Percentiles rank a stretch among this genome's conserved stretches.
Evolutionary conservation across 257 asterid genomes (phyloP).

Genomic region (Apocynum venetum): DNA sequence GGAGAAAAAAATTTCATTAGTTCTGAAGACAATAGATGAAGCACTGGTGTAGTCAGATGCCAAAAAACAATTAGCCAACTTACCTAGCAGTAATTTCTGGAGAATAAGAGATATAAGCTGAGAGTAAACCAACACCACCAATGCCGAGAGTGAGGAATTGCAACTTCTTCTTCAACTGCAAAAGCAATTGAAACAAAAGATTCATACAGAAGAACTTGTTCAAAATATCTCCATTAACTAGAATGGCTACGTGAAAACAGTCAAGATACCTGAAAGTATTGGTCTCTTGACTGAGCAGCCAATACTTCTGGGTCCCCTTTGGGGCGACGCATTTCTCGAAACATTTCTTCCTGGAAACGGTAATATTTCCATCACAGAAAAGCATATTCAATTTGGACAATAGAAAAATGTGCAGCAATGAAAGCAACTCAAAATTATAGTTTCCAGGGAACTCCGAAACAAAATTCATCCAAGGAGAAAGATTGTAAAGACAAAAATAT

Average conservation of each 20-base stretch:
- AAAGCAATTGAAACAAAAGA: conserved; percentile 7
- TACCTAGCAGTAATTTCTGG: conserved; percentile 88
- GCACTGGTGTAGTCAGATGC: neutral
- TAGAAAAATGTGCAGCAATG: neutral
- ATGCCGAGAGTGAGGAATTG: conserved; percentile 72
- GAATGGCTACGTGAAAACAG: neutral
- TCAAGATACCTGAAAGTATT: conserved; percentile 59
- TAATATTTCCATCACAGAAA: neutral
- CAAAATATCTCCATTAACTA: conserved; percentile 5
- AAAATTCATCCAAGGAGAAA: conserved; percentile 1
- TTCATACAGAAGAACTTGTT: conserved; percentile 1
- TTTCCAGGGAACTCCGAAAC: conserved; percentile 10
- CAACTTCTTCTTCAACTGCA: conserved; percentile 77
- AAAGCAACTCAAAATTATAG: neutral
- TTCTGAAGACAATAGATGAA: neutral
- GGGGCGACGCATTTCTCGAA: conserved; percentile 60
- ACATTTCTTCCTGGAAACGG: conserved; percentile 61
- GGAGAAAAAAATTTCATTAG: neutral
- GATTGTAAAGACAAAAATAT: conserved; percentile 1
- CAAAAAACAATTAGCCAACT: conserved; percentile 2
- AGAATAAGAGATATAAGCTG: conserved; percentile 70
- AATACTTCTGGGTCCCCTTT: conserved; percentile 76
- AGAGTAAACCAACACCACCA: conserved; percentile 76
- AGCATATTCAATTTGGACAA: neutral
- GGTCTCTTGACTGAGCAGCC: conserved; percentile 86